These are phyloP conservation scores for Halteria grandinella DNA, from an alignment of 73 alveolate species.

Conservation along the genomic window DNA sequence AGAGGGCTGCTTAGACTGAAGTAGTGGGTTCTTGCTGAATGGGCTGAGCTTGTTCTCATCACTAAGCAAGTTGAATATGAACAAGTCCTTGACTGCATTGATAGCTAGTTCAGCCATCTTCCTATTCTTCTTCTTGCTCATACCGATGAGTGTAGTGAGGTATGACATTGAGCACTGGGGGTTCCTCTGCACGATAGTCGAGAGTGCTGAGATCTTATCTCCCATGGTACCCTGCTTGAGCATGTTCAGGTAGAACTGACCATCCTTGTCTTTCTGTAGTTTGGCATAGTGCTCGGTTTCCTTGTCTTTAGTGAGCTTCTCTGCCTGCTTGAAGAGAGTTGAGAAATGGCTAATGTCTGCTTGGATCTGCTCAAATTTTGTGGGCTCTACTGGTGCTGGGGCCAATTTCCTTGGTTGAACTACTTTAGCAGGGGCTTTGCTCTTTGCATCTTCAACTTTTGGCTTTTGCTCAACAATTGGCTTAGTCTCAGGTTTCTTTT, in stretches of 20 bases:
- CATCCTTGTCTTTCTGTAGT: conserved; percentile 43
- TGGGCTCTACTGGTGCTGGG: background rate
- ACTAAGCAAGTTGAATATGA: conserved; percentile 65
- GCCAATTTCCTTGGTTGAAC: background rate
- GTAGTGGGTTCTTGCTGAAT: conserved; percentile 60
- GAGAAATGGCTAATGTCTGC: background rate
- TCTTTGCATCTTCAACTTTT: background rate
- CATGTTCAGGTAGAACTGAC: conserved; percentile 49
- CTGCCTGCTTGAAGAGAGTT: conserved; percentile 22
- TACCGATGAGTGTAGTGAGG: conserved; percentile 62
- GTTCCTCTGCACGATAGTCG: conserved; percentile 67
- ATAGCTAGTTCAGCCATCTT: conserved; percentile 78
- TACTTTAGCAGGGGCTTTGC: background rate
- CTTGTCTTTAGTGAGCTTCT: background rate
- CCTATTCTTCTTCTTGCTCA: conserved; percentile 84
- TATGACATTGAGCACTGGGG: conserved; percentile 72
- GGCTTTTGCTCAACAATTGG: background rate
- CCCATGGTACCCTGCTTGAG: conserved; percentile 82
- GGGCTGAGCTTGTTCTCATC: conserved; percentile 73
- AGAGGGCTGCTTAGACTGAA: conserved; percentile 55
- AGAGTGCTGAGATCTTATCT: conserved; percentile 87
- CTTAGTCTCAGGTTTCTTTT: conserved; percentile 27
- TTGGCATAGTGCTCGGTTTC: background rate
- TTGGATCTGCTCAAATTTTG: background rate
- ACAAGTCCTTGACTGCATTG: conserved; percentile 80